Evolutionary conservation across 1,139 yeast species (phyloP).

Genomic region (Candida anutae): DNA sequence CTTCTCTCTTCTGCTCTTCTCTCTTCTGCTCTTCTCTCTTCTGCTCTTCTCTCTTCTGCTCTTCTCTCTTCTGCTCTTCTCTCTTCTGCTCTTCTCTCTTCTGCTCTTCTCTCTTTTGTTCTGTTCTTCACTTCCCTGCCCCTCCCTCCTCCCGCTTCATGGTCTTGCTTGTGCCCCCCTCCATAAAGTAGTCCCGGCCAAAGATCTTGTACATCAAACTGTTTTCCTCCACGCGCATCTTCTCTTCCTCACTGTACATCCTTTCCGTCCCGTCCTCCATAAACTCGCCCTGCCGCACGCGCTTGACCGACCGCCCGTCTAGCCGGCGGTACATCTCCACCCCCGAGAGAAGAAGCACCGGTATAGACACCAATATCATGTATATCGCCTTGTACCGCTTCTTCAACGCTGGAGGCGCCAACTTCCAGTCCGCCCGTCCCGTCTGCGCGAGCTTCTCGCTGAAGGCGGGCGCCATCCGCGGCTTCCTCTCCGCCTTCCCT

Average conservation of each 20-base stretch:
- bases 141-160: conserved; percentile 13
- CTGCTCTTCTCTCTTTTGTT: not conserved
- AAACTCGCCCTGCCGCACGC: conserved; percentile 35
- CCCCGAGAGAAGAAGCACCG: conserved; percentile 27
- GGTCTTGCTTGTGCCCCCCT: conserved; percentile 40
- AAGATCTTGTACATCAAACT: conserved; percentile 32
- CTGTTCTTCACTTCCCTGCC: not conserved
- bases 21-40: no score
- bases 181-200: conserved; percentile 38
- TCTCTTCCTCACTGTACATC: conserved; percentile 32
- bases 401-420: conserved; percentile 35
- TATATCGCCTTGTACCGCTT: conserved; percentile 33
- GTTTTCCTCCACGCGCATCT: conserved; percentile 31
- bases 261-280: conserved; percentile 26
- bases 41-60: not conserved
- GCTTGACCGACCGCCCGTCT: conserved; percentile 37
- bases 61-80: not conserved
- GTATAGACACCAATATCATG: conserved; percentile 32
- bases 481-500: conserved; percentile 1
- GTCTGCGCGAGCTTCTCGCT: conserved; percentile 29
- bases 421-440: conserved; percentile 40
- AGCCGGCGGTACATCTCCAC: conserved; percentile 30
- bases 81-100: not conserved
- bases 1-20: no score
- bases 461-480: conserved; percentile 19